Conservation (phyloP, 805 yeast genomes). For the Ogataea glucozyma region DNA sequence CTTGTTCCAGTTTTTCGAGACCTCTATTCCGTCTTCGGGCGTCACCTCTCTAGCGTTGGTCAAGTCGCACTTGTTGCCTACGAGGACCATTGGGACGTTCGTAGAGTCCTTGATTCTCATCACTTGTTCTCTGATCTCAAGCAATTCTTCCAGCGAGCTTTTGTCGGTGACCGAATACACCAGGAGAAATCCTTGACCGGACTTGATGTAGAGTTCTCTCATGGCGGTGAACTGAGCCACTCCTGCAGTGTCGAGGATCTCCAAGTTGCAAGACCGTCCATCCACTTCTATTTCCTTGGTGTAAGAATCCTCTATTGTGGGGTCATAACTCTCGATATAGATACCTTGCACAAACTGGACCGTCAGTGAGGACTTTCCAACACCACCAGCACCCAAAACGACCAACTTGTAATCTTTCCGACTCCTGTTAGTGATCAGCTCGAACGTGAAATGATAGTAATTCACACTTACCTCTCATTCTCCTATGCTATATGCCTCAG, state of each 20-base stretch:
- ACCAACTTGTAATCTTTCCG: constrained; percentile 82
- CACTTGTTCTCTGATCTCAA: constrained; percentile 81
- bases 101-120: constrained; percentile 74
- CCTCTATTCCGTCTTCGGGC: constrained; percentile 79
- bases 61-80: constrained; percentile 90
- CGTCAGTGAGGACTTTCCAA: constrained; percentile 91
- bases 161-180: constrained; percentile 63
- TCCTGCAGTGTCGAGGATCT: constrained; percentile 68
- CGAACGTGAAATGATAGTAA: too few relatives aligned
- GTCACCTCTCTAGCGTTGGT: constrained; percentile 70
- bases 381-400: constrained; percentile 96
- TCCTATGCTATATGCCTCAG: background rate
- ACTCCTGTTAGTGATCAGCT: constrained; percentile 1
- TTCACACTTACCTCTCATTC: background rate
- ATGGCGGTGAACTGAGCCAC: constrained; percentile 91
- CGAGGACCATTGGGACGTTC: constrained; percentile 83
- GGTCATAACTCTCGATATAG: constrained; percentile 89
- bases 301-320: constrained; percentile 96
- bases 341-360: constrained; percentile 91
- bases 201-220: constrained; percentile 84
- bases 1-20: constrained; percentile 83
- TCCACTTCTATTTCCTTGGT: constrained; percentile 86
- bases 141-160: constrained; percentile 70
- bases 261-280: constrained; percentile 82
- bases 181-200: constrained; percentile 73